Conservation (phyloP, 2,329 filamentous ascomycete species). For the Lachnellula suecica region DNA sequence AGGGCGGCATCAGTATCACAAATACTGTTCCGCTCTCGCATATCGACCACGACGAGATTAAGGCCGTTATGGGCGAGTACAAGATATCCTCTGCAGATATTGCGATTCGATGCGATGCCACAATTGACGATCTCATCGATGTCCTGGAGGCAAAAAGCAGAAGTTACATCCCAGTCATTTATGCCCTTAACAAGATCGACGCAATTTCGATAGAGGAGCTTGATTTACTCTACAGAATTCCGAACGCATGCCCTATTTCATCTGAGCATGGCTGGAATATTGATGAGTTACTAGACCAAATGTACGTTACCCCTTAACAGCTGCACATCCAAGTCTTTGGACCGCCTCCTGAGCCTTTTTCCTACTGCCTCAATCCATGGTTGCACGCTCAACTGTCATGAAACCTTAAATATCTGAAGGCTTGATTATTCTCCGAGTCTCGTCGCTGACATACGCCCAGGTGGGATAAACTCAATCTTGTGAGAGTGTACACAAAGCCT, state of each 20-base stretch:
- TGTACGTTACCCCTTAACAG: conserved; percentile 50
- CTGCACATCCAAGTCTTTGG: conserved; percentile 7
- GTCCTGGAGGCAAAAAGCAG: conserved; percentile 90
- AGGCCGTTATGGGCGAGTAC: conserved; percentile 96
- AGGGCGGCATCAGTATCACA: conserved; percentile 95
- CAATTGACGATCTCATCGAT: conserved; percentile 95
- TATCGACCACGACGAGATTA: conserved; percentile 95
- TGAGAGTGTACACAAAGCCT: conserved; percentile 95
- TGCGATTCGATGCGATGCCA: conserved; percentile 95
- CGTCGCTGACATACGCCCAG: conserved; percentile 34
- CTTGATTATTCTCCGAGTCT: conserved; percentile 1
- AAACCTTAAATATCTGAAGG: conserved; percentile 4
- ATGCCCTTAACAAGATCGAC: conserved; percentile 99
- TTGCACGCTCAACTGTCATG: neutral
- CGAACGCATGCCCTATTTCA: conserved; percentile 95
- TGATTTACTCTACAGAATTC: conserved; percentile 93
- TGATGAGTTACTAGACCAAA: conserved; percentile 92
- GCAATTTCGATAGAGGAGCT: conserved; percentile 97
- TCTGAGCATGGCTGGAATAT: conserved; percentile 98
- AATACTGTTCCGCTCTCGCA: conserved; percentile 88
- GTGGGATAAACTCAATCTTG: conserved; percentile 93
- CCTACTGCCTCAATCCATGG: neutral
- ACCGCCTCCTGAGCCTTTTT: neutral
- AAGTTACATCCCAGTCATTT: conserved; percentile 98
- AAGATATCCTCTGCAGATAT: conserved; percentile 96